A percentile compares a stretch with the other conserved stretches of the same genome.
phyloP scores from a whole-genome alignment of 1,284 basidiomycete genomes.

The Pseudozyma sp. region DNA sequence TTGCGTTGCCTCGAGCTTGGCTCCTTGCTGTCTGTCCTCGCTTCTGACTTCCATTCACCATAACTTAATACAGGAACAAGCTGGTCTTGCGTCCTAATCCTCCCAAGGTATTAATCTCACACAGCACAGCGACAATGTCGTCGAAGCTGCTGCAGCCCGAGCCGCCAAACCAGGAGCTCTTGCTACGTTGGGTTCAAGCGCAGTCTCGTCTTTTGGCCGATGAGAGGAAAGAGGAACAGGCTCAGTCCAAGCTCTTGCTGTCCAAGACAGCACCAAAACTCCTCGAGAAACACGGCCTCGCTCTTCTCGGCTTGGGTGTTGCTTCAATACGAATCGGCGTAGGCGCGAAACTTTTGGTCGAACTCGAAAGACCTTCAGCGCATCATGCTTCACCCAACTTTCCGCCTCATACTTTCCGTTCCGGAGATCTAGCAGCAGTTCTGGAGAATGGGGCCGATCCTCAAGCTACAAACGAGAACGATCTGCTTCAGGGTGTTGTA shows the following conservation, averaged over 20 bases:
- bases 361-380: slow-evolving; percentile 84
- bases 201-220: slow-evolving; percentile 78
- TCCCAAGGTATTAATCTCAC: neutral
- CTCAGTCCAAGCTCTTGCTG: slow-evolving; percentile 81
- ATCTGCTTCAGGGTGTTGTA: slow-evolving; percentile 42
- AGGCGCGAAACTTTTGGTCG: slow-evolving; percentile 90
- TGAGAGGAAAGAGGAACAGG: slow-evolving; percentile 85
- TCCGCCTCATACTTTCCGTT: slow-evolving; percentile 86
- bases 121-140: slow-evolving; percentile 12
- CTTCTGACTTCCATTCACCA: neutral
- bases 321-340: slow-evolving; percentile 81
- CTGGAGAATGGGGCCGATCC: slow-evolving; percentile 74
- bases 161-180: slow-evolving; percentile 37
- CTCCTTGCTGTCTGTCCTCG: neutral
- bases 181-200: slow-evolving; percentile 76
- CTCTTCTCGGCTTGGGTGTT: slow-evolving; percentile 80
- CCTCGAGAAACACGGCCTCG: slow-evolving; percentile 87
- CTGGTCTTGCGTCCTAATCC: slow-evolving; percentile 7
- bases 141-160: slow-evolving; percentile 31
- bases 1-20: neutral
- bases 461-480: slow-evolving; percentile 26
- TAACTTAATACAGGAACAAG: slow-evolving; percentile 2
- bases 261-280: slow-evolving; percentile 85
- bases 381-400: slow-evolving; percentile 80
- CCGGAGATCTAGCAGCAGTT: slow-evolving; percentile 84